Evolutionary conservation across 2,329 filamentous ascomycete species (phyloP).

Genomic region (Xylariaceae sp.): DNA sequence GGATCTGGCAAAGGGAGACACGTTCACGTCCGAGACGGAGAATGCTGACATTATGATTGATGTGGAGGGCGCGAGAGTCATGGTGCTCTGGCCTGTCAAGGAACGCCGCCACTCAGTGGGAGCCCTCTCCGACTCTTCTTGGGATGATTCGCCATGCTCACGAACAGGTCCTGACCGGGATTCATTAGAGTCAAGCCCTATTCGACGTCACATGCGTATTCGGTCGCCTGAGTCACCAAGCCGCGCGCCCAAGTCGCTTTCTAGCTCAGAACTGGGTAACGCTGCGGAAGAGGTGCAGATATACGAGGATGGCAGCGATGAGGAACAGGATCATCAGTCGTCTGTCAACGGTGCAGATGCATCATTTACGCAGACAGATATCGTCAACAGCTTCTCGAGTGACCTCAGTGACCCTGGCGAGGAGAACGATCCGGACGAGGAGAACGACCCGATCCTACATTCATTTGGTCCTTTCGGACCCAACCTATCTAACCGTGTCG

Average conservation of each 20-base stretch:
- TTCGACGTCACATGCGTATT: conserved; percentile 54
- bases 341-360: conserved; percentile 26
- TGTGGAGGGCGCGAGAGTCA: conserved; percentile 84
- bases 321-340: conserved; percentile 45
- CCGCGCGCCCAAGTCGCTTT: conserved; percentile 39
- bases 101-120: conserved; percentile 44
- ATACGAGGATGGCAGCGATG: conserved; percentile 65
- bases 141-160: conserved; percentile 58
- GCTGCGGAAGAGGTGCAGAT: conserved; percentile 53
- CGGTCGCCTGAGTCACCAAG: conserved; percentile 70
- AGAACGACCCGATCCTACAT: conserved; percentile 88
- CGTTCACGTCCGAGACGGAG: conserved; percentile 84
- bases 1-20: conserved; percentile 81
- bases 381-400: conserved; percentile 51
- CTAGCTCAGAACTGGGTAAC: conserved; percentile 39
- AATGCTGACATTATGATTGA: conserved; percentile 89
- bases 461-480: conserved; percentile 89
- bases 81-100: conserved; percentile 77
- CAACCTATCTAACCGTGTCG: conserved; percentile 75
- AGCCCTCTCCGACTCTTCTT: conserved; percentile 61
- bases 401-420: conserved; percentile 57
- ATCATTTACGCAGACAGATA: conserved; percentile 47
- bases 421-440: conserved; percentile 78
- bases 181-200: conserved; percentile 55
- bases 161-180: conserved; percentile 30